These are phyloP conservation scores for Panicum virgatum DNA, from an alignment of 202 grass and related monocot species.

Conservation along the genomic window DNA sequence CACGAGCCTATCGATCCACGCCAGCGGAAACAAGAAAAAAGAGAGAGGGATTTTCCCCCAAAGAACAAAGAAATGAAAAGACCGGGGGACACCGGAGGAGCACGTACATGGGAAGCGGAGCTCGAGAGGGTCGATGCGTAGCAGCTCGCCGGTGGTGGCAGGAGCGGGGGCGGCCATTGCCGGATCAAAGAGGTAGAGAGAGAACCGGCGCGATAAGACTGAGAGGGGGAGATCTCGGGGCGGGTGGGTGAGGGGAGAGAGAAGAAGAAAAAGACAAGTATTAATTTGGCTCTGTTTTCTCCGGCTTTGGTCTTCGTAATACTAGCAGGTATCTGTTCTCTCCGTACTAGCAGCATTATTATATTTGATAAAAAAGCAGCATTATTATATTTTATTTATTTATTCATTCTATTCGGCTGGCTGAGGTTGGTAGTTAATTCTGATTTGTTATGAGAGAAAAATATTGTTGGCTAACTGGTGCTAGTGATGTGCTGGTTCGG, in stretches of 20 bases:
- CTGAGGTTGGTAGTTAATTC: too few relatives aligned
- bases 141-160: slow-evolving; percentile 52
- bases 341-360: not conserved
- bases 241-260: slow-evolving; percentile 7
- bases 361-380: too few relatives aligned
- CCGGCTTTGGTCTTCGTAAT: not conserved
- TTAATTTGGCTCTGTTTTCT: slow-evolving; percentile 23
- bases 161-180: slow-evolving; percentile 41
- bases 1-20: slow-evolving; percentile 26
- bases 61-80: not conserved
- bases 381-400: too few relatives aligned
- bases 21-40: not conserved
- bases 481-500: too few relatives aligned
- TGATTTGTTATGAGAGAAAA: too few relatives aligned
- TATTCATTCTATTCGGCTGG: too few relatives aligned
- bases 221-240: slow-evolving; percentile 38
- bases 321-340: not conserved
- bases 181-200: slow-evolving; percentile 21
- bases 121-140: slow-evolving; percentile 65
- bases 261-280: not conserved
- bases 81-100: not conserved
- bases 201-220: not conserved
- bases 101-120: slow-evolving; percentile 66
- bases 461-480: too few relatives aligned
- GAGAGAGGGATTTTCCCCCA: not conserved